Base-by-base conservation (phyloP, 371 early-diverging fungal species). In the Saksenaea oblongispora region DNA sequence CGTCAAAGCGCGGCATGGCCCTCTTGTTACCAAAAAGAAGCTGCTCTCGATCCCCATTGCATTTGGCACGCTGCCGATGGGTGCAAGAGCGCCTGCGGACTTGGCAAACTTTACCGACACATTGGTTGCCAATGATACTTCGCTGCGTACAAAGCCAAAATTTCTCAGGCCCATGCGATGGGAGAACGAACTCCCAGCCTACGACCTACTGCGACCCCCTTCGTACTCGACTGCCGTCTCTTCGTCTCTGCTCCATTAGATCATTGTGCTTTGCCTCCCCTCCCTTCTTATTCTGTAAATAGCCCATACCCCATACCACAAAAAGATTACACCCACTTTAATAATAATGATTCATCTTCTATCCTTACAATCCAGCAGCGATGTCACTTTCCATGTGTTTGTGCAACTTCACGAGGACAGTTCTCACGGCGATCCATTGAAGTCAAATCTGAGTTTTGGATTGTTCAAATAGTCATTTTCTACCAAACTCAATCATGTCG, bases 121-220 rank as follows among this genome's bases (percentile, higher is more conserved):
- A 8, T 8, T n/a, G 11, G 57, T 63, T 14, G 42, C 56, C 1
- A 41, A 35, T 26, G 63, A 63, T 34, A 44, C 44, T 1, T 47
- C 63, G 2, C 34, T 63, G 34, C 39, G 22, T 1, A 63, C 58
- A 15, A 57, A 63, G 17, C 63, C 63, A 1, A 56, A 63, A 24
- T 63, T 63, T 34, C 35, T 63, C 51, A 47, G 51, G 11, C 51
- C 51, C 11, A 17, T 47, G 0, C 51, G 51, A 18, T 47, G 51
- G 9, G 51, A 47, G 51, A 47, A 47, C 24, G 51, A 47, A 22
- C 51, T 47, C 11, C 51, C 51, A 4, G 51, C 51, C 22, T 47
- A 47, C 11, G 51, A 47, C 24, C 51, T 47, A 22, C 18, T 47
- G 51, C 18, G 51, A 24, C 51, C 51, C 9, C 51, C 51, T 7